phyloP scores from a whole-genome alignment of 2,329 filamentous ascomycete genomes.

The Cytospora leucostoma region DNA sequence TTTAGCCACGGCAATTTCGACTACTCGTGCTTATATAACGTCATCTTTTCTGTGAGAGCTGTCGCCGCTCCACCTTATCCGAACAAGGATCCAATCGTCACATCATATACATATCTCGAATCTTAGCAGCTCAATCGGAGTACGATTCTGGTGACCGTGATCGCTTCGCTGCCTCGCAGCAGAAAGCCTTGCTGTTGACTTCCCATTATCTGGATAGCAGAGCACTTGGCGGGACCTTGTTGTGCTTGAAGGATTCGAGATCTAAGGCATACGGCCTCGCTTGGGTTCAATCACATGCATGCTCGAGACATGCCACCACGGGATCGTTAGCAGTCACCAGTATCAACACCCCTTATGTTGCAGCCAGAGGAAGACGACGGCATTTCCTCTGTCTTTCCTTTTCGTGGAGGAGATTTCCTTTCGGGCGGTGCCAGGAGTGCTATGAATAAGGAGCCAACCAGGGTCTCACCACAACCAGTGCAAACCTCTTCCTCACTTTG shows the following conservation, averaged over 20 bases:
- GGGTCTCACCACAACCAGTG: neutral
- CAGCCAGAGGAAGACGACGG: constrained; percentile 8
- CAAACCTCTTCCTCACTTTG: constrained; percentile 7
- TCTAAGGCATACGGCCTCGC: neutral
- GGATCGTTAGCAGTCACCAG: constrained; percentile 3
- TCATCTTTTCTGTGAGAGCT: neutral
- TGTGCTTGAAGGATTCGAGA: neutral
- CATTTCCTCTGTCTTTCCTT: constrained; percentile 14
- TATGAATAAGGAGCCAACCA: constrained; percentile 12
- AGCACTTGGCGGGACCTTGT: neutral
- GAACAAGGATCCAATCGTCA: neutral
- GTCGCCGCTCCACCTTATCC: neutral
- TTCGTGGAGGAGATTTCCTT: constrained; percentile 16
- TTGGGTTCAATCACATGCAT: neutral
- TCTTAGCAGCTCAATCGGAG: neutral
- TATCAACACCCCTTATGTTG: constrained; percentile 26
- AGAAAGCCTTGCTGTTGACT: neutral
- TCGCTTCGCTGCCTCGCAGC: neutral
- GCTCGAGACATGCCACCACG: constrained; percentile 2
- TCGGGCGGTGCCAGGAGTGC: constrained; percentile 1
- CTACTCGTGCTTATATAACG: neutral
- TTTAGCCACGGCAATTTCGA: constrained; percentile 1
- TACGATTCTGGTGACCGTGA: neutral
- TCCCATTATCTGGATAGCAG: neutral
- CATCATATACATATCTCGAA: neutral